phyloP scores from a whole-genome alignment of 2,329 filamentous ascomycete species.

The Hypoxylon sp. region DNA sequence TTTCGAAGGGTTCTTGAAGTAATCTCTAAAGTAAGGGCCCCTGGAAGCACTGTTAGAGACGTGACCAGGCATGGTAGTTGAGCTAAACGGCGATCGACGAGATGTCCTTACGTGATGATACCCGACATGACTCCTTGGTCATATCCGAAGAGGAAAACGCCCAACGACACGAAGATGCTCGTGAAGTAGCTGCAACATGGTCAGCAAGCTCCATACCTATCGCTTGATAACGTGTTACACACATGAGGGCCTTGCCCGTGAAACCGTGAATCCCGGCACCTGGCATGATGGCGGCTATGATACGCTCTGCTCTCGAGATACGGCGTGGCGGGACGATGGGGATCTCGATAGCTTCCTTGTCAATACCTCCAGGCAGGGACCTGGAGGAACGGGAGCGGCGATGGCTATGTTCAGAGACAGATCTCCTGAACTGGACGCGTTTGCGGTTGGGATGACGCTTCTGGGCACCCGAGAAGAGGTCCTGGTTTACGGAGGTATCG shows the following conservation, averaged over 20 bases:
- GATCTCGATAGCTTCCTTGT: conserved; percentile 85
- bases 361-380: conserved; percentile 58
- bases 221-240: conserved; percentile 49
- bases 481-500: conserved; percentile 71
- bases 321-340: conserved; percentile 74
- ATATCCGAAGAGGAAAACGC: conserved; percentile 90
- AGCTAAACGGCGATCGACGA: not conserved
- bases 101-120: conserved; percentile 69
- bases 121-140: conserved; percentile 91
- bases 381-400: conserved; percentile 47
- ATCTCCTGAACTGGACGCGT: conserved; percentile 75
- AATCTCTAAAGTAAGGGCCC: conserved; percentile 87
- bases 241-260: conserved; percentile 95
- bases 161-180: conserved; percentile 87
- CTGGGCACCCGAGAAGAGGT: conserved; percentile 64
- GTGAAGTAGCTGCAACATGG: conserved; percentile 81
- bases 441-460: conserved; percentile 65
- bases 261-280: conserved; percentile 86
- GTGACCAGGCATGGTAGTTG: not conserved
- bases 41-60: conserved; percentile 59
- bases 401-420: conserved; percentile 56
- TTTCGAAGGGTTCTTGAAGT: conserved; percentile 88
- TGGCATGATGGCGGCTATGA: conserved; percentile 88
- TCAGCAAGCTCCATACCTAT: conserved; percentile 28
- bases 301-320: conserved; percentile 74